These are phyloP conservation scores for Coemansia sp. DNA, from an alignment of 192 early-diverging fungal genomes.

Conservation along the genomic window DNA sequence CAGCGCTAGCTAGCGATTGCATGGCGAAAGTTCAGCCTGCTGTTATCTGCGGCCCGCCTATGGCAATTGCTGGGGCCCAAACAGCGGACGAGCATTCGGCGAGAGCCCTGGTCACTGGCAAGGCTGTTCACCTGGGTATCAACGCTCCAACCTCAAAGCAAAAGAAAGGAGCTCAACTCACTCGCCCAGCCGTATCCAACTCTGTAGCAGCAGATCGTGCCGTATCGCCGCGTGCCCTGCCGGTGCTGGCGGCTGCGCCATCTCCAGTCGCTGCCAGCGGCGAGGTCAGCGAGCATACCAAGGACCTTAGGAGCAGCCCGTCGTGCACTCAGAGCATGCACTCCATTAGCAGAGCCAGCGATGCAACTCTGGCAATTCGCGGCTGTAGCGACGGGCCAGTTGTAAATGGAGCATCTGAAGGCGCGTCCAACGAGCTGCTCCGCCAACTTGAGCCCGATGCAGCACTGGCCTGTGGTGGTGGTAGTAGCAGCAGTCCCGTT, in stretches of 20 bases:
- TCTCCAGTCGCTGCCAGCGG: not conserved
- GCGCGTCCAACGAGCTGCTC: not conserved
- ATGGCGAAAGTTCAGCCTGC: not conserved
- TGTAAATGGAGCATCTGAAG: not conserved
- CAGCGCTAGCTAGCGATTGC: not conserved
- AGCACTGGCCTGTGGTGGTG: not conserved
- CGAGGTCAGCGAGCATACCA: not conserved
- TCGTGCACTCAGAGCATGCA: slow-evolving; percentile 20
- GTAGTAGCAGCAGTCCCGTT: slow-evolving; percentile 5
- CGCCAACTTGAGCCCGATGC: not conserved
- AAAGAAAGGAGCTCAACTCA: not conserved
- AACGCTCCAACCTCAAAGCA: not conserved
- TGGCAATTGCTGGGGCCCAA: not conserved
- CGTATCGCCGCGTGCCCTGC: not conserved
- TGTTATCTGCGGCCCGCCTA: not conserved
- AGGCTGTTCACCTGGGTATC: not conserved
- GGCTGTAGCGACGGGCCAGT: slow-evolving; percentile 2
- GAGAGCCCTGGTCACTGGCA: not conserved
- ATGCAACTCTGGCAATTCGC: slow-evolving; percentile 11
- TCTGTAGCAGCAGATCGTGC: not conserved
- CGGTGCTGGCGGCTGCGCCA: not conserved
- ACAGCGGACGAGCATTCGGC: not conserved
- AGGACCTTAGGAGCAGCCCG: slow-evolving; percentile 1
- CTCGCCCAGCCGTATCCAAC: not conserved
- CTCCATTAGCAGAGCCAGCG: slow-evolving; percentile 26